These are phyloP conservation scores for Peronospora belbahrii DNA, from an alignment of 352 stramenopile species.

Conservation along the genomic window DNA sequence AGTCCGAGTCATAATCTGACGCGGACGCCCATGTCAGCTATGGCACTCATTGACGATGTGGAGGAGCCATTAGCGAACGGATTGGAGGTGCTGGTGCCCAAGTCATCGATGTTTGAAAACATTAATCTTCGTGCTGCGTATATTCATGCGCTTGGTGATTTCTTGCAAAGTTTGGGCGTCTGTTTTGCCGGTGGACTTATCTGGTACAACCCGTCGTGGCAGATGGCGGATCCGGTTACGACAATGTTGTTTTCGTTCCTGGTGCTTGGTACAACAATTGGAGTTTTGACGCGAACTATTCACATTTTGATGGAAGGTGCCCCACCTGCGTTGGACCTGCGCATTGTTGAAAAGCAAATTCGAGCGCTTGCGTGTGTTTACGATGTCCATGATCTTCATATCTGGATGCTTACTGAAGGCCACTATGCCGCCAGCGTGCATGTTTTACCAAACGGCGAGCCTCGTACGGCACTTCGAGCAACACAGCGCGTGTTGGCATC, in stretches of 20 bases:
- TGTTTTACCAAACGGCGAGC: constrained; percentile 54
- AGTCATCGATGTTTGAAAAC: constrained; percentile 65
- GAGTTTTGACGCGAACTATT: constrained; percentile 87
- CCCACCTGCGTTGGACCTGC: constrained; percentile 52
- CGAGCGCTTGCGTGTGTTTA: constrained; percentile 72
- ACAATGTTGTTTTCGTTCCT: constrained; percentile 95
- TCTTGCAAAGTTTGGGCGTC: constrained; percentile 95
- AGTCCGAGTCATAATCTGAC: constrained; percentile 41
- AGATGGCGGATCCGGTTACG: constrained; percentile 94
- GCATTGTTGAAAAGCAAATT: constrained; percentile 48
- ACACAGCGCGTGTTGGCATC: constrained; percentile 48
- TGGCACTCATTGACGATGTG: constrained; percentile 55
- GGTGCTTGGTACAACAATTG: constrained; percentile 91
- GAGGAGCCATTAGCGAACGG: constrained; percentile 10
- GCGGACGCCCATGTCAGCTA: constrained; percentile 66
- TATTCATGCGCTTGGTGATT: constrained; percentile 95
- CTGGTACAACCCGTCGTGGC: constrained; percentile 93
- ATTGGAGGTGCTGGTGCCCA: constrained; percentile 6
- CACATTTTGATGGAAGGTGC: constrained; percentile 94
- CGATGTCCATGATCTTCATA: constrained; percentile 96
- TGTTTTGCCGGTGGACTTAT: constrained; percentile 93
- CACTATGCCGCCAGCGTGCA: constrained; percentile 90
- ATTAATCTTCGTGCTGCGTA: constrained; percentile 97
- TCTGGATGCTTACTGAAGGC: constrained; percentile 94
- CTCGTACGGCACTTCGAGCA: constrained; percentile 37